Percentiles rank a stretch among this genome's conserved stretches.
Evolutionary conservation across 345 rosid genomes (phyloP).

Genomic region (Melaleuca quinquenervia): DNA sequence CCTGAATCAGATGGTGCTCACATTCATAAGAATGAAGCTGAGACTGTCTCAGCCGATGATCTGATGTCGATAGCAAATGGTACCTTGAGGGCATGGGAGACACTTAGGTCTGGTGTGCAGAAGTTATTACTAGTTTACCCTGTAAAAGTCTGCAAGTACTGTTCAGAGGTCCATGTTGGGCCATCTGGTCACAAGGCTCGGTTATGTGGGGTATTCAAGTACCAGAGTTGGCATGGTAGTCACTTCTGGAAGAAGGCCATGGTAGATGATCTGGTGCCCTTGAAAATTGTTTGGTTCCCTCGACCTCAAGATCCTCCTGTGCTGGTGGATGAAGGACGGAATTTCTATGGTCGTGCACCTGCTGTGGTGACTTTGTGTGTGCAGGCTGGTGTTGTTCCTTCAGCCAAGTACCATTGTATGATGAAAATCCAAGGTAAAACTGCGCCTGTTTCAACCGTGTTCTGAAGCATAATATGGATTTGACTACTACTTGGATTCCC

Average conservation of each 20-base stretch:
- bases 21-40: conserved; percentile 14
- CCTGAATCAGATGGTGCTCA: not conserved
- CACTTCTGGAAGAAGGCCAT: conserved; percentile 76
- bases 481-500: not conserved
- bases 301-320: conserved; percentile 77
- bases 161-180: conserved; percentile 82
- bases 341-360: conserved; percentile 81
- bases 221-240: conserved; percentile 63
- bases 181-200: conserved; percentile 82
- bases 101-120: conserved; percentile 43
- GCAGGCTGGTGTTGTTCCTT: conserved; percentile 56
- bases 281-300: conserved; percentile 13
- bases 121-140: conserved; percentile 57
- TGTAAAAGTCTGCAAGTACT: conserved; percentile 59
- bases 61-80: conserved; percentile 31
- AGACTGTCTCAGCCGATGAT: conserved; percentile 30
- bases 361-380: conserved; percentile 69
- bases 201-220: conserved; percentile 73
- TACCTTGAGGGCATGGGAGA: conserved; percentile 71
- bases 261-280: conserved; percentile 75
- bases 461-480: not conserved
- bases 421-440: conserved; percentile 70
- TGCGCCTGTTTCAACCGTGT: conserved; percentile 7
- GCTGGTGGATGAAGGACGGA: conserved; percentile 52
- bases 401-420: conserved; percentile 42